Percentiles rank a stretch among this genome's conserved stretches.
These are phyloP conservation scores for Hanseniaspora guilliermondii DNA, from an alignment of 805 yeast species.

Conservation along the genomic window DNA sequence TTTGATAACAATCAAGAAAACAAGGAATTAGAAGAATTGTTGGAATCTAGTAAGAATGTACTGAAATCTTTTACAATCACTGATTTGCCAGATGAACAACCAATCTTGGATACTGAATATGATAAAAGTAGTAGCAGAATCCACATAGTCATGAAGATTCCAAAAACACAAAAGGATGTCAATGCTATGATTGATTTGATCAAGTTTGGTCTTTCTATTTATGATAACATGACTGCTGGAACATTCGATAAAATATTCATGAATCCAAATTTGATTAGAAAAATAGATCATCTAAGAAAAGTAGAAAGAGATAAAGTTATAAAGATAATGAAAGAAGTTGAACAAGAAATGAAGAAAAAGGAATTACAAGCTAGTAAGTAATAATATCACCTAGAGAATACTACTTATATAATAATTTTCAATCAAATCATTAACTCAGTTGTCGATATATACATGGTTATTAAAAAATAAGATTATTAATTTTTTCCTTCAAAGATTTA, in stretches of 20 bases:
- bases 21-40: constrained; percentile 34
- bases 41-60: constrained; percentile 33
- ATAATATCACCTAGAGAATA: constrained; percentile 59
- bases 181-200: constrained; percentile 40
- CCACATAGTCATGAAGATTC: constrained; percentile 42
- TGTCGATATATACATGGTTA: not conserved
- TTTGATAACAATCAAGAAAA: constrained; percentile 30
- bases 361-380: constrained; percentile 67
- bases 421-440: not conserved
- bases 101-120: constrained; percentile 46
- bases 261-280: constrained; percentile 65
- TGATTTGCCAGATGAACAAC: constrained; percentile 69
- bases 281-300: constrained; percentile 66
- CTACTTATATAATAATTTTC: constrained; percentile 40
- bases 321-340: constrained; percentile 52
- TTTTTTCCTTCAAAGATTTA: not conserved
- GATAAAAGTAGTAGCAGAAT: constrained; percentile 37
- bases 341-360: constrained; percentile 64
- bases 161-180: constrained; percentile 39
- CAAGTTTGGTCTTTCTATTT: constrained; percentile 43
- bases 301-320: constrained; percentile 56
- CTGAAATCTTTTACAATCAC: constrained; percentile 66
- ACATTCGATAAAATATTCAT: constrained; percentile 35
- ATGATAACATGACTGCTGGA: constrained; percentile 46
- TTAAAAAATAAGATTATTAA: not conserved